Base-by-base conservation (phyloP, 495 filamentous ascomycete genomes). In the Achaetomiella virescens region DNA sequence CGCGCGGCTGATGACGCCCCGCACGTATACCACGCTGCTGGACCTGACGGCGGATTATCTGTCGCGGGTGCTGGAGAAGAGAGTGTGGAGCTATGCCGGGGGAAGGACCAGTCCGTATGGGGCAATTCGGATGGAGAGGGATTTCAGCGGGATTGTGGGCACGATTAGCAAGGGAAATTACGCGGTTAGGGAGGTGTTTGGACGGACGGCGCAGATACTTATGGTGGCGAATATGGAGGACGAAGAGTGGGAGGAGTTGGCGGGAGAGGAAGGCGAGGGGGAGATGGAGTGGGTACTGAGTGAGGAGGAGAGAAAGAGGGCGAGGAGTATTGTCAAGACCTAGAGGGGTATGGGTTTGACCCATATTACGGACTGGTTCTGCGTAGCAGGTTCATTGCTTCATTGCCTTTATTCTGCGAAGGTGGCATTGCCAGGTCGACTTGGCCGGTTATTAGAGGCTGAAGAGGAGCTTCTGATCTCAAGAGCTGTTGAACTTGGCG, bases 141-240 rank as follows among this genome's bases (percentile, higher is more conserved):
- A 98, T 68, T 79, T 98, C 48, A 77, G 82, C 1, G 88, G 87
- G 0, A 84, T 98, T 44, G 81, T 93, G 11, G 82, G 78, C 24
- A 81, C 85, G 3, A 87, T 95, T 1, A 84, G 89, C 8, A 82
- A 81, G 54, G 87, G 89, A 0, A 80, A 82, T 61, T 98, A 96
- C 68, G 81, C 81, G 2, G 80, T 96, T 43, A 74, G 91, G 12
- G 91, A 96, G 65, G 65, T 81, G 14, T 97, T 98, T 75, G 79
- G 78, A 48, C 82, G 83, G 57, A 89, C 89, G 53, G 77, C 81
- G 58, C 91, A 98, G 78, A 88, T 97, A 58, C 83, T 85, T 45
- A 79, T 96, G 72, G 81, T 96, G 5, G 88, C 95, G 64, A 91
- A 91, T 57, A 95, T 97, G 91, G 93, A 98, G 68, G 91, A 95